Base-by-base conservation (phyloP, 2,329 filamentous ascomycete genomes). In the Davidsoniella neocaledoniae region DNA sequence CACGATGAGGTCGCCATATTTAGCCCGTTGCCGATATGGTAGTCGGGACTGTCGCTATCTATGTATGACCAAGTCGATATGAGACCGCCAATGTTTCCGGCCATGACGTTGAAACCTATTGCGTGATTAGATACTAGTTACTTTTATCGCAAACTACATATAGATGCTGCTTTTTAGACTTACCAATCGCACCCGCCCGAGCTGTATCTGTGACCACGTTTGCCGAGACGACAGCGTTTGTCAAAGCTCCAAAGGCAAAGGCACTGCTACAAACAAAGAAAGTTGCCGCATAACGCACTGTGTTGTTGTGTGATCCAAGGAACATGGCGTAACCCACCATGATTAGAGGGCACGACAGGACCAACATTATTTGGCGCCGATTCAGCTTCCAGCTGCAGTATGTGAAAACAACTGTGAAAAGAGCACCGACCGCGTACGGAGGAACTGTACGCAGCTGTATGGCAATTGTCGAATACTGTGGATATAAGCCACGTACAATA, bases 161-260 rank as follows among this genome's bases (percentile, higher is more conserved):
- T 25, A 16, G 12, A n/a, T 3, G 38, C 7, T 1, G 12, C 29
- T 17, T 36, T 5, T 26, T 25, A 17, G 69, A 71, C 0, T 69
- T 71, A 16, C 73, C 77, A 54, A 81, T 80, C 10, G 76, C 76
- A 3, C 72, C 69, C 2, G 72, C 72, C n/a, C 77, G 68, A 0
- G 79, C 75, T 0, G 78, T 81, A 54, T 82, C 79, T 0, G 74
- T 75, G 1, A 81, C 71, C 0, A 82, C 77, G 55, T 82, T 82
- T 4, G 77, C 77, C 0, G 76, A 73, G 5, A 72, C 72, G 53
- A 80, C 72, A 0, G 77, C 76, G 53, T 79, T 80, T 57, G 72
- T 76, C 21, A 82, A 67, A 0, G 77, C 70, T 1, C 77, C 79
- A 52, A 77, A 73, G 8, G 72, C 61, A 57, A 79, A 81, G 1